Base-by-base conservation (phyloP, 2,329 filamentous ascomycete species). In the Claviceps lovelessii region DNA sequence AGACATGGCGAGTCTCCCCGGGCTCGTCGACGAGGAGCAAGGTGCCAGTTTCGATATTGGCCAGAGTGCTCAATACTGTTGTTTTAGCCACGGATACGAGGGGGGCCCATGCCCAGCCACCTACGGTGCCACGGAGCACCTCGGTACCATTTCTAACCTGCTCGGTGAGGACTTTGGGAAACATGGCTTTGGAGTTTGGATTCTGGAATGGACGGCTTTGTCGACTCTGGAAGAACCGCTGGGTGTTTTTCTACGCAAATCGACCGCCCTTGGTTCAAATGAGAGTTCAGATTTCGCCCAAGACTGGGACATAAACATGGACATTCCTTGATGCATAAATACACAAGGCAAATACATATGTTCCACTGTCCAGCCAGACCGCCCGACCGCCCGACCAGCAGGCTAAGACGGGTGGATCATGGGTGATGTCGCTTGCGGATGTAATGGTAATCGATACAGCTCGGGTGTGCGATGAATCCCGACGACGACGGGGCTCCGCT, bases 11-110 rank as follows among this genome's bases (percentile, higher is more conserved):
- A 41, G 71, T 67, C 5, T 70, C 71, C 0, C 68, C 66, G 0
- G 72, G 69, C 61, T 76, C 70, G 59, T 79, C 76, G 13, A 74
- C 67, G 19, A 79, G 63, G 15, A 76, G 58, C 19, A 79, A 61
- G 0, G 75, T 77, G 17, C 77, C 76, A 11, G 67, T 59, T 53
- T 77, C 68, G 51, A 79, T 76, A 46, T 68, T 70, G 4, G 70
- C 70, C 35, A 79, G 68, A 1, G 75, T 65, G 2, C 72, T 71
- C 45, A 73, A 67, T 28, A 78, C 68, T 6, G 71, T 68, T 2
- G 72, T 66, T 61, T 73, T 76, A 33, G 75, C 76, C 23, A 77
- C 49, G 19, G 72, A 67, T 42, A 77, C 58, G 10, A 69, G 73
- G 1, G 75, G 76, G 0, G 68, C 69, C 73, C 73, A 78, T 5